Base-by-base conservation (phyloP, 768 basidiomycete genomes). In the Boletus rubroflammeus region DNA sequence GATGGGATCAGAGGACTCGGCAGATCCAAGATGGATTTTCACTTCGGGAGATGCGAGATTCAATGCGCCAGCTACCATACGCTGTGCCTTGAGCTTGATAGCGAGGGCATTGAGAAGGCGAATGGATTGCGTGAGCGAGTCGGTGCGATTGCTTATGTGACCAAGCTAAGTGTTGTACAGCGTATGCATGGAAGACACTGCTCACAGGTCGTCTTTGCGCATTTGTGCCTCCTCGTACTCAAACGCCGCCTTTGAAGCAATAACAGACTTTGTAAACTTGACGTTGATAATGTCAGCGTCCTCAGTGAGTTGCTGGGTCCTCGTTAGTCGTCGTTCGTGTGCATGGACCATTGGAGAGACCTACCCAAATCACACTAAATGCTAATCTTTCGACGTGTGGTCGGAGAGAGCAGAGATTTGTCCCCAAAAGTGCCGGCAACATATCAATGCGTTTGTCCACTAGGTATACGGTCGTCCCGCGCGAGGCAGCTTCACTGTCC, bases 401-500 rank as follows among this genome's bases (percentile, higher is more conserved):
- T 44, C 96, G 73, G 36, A 99, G 76, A 5, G 93, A 96, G 68
- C 97, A 99, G 11, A 99, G 73, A 64, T 98, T 99, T 1, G 96
- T 98, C 1, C 97, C 97, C 6, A 99, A 78, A 9, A 99, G 78
- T 3, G 86, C 76, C 0, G 97, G 97, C 45, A 99, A 77, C 97
- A 99, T 99, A 75, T 98, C 97, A 47, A 99, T 93, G 32, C 96
- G 90, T 71, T 95, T 96, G 76, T 99, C 96, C 6, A 98, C 96
- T 2, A 99, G 82, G 68, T 98, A 99, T 1, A 99, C 96, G 0
- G 96, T 98, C 5, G 96, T 98, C 5, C 96, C 96, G 56, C 96
- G 78, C 17, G 93, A 81, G n/a, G 94, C 91, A 21, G 96, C 96
- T 69, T 99, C 96, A 41, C 75, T 85, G 61, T 99, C 96, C 93